A percentile compares a stretch with the other conserved stretches of the same genome.
Conservation (phyloP, 495 filamentous ascomycete species). For the Talaromyces liani region DNA sequence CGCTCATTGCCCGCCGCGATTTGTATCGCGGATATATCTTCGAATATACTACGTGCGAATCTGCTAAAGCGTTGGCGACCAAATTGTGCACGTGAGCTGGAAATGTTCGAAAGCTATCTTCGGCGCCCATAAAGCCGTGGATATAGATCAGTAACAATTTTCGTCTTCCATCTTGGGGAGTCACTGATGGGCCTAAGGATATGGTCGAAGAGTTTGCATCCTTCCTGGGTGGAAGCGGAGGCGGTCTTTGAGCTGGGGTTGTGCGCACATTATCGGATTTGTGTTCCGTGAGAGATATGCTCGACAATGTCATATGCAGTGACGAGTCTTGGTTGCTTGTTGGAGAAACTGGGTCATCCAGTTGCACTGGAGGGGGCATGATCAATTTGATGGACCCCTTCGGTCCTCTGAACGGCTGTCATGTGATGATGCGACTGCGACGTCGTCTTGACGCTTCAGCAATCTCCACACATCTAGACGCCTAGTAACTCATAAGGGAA, state of each 20-base stretch:
- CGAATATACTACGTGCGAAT: conserved; percentile 75
- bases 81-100: conserved; percentile 81
- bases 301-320: background rate
- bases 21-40: conserved; percentile 91
- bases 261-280: too few species aligned
- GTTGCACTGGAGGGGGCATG: background rate
- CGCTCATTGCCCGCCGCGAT: conserved; percentile 64
- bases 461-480: background rate
- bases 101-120: conserved; percentile 80
- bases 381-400: background rate
- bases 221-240: background rate
- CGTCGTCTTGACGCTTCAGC: background rate
- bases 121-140: conserved; percentile 89
- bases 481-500: background rate
- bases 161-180: conserved; percentile 20
- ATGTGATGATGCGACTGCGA: background rate
- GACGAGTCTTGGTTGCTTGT: background rate
- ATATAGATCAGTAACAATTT: conserved; percentile 76
- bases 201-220: background rate
- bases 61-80: conserved; percentile 55
- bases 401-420: background rate
- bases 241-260: background rate
- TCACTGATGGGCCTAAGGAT: background rate
- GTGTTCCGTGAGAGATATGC: background rate
- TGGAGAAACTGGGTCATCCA: background rate